These are phyloP conservation scores for Populus ilicifolia DNA, from an alignment of 345 rosid genomes.

Conservation along the genomic window DNA sequence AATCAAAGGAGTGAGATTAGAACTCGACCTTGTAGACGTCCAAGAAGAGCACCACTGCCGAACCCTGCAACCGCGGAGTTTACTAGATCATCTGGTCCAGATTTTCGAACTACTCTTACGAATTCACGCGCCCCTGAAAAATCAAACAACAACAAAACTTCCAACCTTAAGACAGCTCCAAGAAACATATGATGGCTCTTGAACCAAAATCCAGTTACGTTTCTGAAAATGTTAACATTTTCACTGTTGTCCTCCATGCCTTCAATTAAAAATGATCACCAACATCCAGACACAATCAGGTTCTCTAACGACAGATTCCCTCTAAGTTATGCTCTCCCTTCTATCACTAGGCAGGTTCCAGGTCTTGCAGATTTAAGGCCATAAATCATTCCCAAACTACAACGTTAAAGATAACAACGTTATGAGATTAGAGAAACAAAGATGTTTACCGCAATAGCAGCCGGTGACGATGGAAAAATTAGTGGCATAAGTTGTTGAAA, in stretches of 20 bases:
- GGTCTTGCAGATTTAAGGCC: not conserved
- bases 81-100: slow-evolving; percentile 61
- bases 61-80: slow-evolving; percentile 79
- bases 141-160: slow-evolving; percentile 20
- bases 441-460: slow-evolving; percentile 65
- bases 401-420: too few relatives aligned
- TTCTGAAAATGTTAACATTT: not conserved
- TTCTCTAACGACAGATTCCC: not conserved
- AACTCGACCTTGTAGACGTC: slow-evolving; percentile 69
- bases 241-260: not conserved
- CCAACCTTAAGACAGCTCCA: not conserved
- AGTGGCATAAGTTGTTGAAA: slow-evolving; percentile 58
- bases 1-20: not conserved
- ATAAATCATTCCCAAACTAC: too few relatives aligned
- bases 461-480: slow-evolving; percentile 66
- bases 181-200: not conserved
- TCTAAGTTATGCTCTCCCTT: not conserved
- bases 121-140: slow-evolving; percentile 73
- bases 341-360: not conserved
- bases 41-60: slow-evolving; percentile 76
- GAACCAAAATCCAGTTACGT: not conserved
- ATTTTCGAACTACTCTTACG: slow-evolving; percentile 59
- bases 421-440: not conserved
- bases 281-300: not conserved
- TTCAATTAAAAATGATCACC: not conserved